Percentiles rank a stretch among this genome's conserved stretches.
phyloP scores from a whole-genome alignment of 257 asterid genomes.

The Ballota nigra region DNA sequence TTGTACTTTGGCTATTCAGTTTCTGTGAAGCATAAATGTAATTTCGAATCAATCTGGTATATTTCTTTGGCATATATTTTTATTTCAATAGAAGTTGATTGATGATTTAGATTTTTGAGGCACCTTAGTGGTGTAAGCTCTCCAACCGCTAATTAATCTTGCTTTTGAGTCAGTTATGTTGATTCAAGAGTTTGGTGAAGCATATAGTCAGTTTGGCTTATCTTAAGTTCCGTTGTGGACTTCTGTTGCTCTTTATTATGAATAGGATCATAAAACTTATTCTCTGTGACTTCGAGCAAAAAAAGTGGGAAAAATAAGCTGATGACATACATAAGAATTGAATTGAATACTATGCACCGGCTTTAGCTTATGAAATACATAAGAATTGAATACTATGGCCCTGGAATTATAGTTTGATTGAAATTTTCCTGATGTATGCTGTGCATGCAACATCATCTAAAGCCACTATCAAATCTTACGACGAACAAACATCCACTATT shows the following conservation, averaged over 20 bases:
- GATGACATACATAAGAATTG: neutral
- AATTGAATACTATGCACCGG: conserved; percentile 11
- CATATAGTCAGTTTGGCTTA: conserved; percentile 9
- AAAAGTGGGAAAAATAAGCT: neutral
- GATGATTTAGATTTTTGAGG: neutral
- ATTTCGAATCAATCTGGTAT: neutral
- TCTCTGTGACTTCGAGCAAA: neutral
- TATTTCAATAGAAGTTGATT: neutral
- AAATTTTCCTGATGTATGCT: conserved; percentile 10
- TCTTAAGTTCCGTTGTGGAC: neutral
- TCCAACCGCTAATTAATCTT: neutral
- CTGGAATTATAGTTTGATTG: neutral
- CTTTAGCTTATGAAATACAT: neutral
- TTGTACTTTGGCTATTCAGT: neutral
- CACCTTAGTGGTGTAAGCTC: neutral
- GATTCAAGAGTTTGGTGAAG: conserved; percentile 12
- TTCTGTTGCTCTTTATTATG: conserved; percentile 5
- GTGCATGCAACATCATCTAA: neutral
- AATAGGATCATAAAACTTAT: neutral
- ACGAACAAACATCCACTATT: neutral
- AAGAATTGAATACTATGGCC: neutral
- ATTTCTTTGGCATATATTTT: conserved; percentile 1
- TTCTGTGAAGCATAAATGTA: neutral
- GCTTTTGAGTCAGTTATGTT: neutral
- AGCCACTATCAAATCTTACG: neutral